Conservation (phyloP, 192 early-diverging fungal species). For the Umbelopsis vinacea region DNA sequence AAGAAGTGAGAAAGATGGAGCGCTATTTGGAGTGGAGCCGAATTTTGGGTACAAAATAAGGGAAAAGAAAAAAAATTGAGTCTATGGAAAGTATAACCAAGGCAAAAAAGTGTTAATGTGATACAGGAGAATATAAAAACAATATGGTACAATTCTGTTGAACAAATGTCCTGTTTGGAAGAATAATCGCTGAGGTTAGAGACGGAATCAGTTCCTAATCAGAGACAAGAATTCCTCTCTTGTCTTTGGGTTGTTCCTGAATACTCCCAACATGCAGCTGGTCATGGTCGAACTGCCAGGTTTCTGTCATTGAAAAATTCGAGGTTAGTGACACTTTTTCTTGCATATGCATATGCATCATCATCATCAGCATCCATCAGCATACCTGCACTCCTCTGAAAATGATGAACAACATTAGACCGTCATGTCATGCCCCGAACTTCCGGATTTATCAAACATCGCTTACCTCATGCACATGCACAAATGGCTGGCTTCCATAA, state of each 20-base stretch:
- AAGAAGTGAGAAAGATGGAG: neutral
- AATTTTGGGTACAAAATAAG: slow-evolving; percentile 10
- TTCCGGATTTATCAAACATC: neutral
- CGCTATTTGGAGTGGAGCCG: neutral
- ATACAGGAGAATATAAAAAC: slow-evolving; percentile 5
- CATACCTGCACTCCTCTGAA: slow-evolving; percentile 20
- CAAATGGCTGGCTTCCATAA: slow-evolving; percentile 89
- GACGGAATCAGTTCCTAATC: slow-evolving; percentile 46
- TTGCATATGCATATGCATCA: too few species aligned
- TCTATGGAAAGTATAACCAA: neutral
- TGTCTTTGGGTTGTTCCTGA: slow-evolving; percentile 89
- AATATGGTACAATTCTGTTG: slow-evolving; percentile 23
- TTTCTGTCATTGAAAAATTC: slow-evolving; percentile 62
- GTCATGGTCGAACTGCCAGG: slow-evolving; percentile 95
- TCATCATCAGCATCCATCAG: neutral
- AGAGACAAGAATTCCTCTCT: slow-evolving; percentile 96
- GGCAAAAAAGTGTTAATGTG: neutral
- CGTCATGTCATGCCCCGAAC: too few species aligned
- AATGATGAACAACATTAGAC: neutral
- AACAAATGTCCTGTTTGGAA: slow-evolving; percentile 14
- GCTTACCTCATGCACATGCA: slow-evolving; percentile 41
- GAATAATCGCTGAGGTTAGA: neutral
- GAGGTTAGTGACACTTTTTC: neutral
- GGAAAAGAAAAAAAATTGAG: neutral
- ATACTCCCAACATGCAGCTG: slow-evolving; percentile 93